Conservation (phyloP, 1,284 basidiomycete genomes). For the Rhodotorula sp. region DNA sequence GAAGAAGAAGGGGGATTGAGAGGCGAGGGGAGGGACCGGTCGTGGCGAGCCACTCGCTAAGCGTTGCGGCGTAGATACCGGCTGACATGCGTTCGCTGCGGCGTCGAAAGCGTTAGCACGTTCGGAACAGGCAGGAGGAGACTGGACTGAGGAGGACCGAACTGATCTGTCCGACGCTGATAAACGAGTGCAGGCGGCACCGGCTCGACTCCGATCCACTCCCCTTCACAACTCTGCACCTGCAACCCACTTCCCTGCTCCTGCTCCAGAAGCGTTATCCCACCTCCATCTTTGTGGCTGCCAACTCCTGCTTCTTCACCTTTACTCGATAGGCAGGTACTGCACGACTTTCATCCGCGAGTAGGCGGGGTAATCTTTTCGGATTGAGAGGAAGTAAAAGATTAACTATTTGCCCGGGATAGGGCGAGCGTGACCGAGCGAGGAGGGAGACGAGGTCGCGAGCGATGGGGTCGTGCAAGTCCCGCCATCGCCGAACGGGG, state of each 20-base stretch:
- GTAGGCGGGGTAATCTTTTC: conserved; percentile 7
- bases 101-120: neutral
- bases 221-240: conserved; percentile 23
- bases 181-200: conserved; percentile 17
- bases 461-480: conserved; percentile 4
- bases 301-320: conserved; percentile 23
- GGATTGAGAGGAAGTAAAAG: neutral
- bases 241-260: conserved; percentile 27
- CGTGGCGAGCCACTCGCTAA: conserved; percentile 29
- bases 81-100: conserved; percentile 23
- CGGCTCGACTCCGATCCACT: conserved; percentile 20
- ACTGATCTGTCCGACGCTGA: conserved; percentile 34
- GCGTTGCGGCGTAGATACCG: conserved; percentile 25
- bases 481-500: conserved; percentile 11
- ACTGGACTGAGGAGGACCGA: neutral
- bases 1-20: conserved; percentile 39
- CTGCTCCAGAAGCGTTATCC: conserved; percentile 26
- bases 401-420: conserved; percentile 1
- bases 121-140: neutral
- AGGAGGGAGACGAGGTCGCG: conserved; percentile 15
- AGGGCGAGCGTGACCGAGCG: conserved; percentile 10
- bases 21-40: conserved; percentile 8
- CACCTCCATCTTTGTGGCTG: conserved; percentile 23
- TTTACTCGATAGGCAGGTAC: conserved; percentile 10
- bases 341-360: conserved; percentile 28